Percentiles rank a stretch among this genome's conserved stretches.
phyloP scores from a whole-genome alignment of 2,329 filamentous ascomycete species.

The Colletotrichum brevisporum region DNA sequence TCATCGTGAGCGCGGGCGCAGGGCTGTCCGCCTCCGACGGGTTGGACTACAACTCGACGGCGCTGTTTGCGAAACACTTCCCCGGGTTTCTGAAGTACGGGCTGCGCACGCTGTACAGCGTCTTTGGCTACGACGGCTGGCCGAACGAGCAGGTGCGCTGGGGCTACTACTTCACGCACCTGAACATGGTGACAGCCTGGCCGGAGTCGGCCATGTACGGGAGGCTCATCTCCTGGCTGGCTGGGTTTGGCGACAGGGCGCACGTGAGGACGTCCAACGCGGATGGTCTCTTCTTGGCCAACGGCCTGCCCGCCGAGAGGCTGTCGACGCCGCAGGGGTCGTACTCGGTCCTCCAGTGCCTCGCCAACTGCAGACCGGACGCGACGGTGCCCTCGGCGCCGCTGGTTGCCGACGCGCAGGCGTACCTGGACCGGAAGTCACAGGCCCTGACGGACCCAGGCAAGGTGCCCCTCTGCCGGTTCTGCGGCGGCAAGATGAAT shows the following conservation, averaged over 20 bases:
- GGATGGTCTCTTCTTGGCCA: constrained; percentile 49
- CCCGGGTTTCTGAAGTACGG: constrained; percentile 48
- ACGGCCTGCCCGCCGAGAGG: constrained; percentile 45
- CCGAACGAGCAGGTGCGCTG: constrained; percentile 47
- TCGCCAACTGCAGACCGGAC: constrained; percentile 47
- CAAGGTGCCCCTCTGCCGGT: constrained; percentile 40
- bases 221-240: constrained; percentile 37
- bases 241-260: constrained; percentile 20
- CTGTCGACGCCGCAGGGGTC: constrained; percentile 50
- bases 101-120: constrained; percentile 49
- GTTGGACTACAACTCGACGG: constrained; percentile 50
- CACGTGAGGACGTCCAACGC: constrained; percentile 51
- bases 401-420: constrained; percentile 44
- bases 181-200: constrained; percentile 47
- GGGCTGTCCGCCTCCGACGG: constrained; percentile 52
- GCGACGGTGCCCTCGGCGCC: constrained; percentile 44
- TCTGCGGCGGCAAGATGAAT: constrained; percentile 40
- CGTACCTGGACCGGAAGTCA: constrained; percentile 43
- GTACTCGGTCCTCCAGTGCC: constrained; percentile 49
- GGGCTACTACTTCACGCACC: constrained; percentile 52
- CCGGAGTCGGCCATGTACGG: constrained; percentile 44
- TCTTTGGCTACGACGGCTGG: constrained; percentile 50
- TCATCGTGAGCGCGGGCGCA: constrained; percentile 51
- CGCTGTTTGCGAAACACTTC: constrained; percentile 49
- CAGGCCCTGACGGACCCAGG: constrained; percentile 41